A percentile compares a stretch with the other conserved stretches of the same genome.
Evolutionary conservation across 2,329 filamentous ascomycete species (phyloP).

Genomic region (Stagonosporopsis rhizophila): DNA sequence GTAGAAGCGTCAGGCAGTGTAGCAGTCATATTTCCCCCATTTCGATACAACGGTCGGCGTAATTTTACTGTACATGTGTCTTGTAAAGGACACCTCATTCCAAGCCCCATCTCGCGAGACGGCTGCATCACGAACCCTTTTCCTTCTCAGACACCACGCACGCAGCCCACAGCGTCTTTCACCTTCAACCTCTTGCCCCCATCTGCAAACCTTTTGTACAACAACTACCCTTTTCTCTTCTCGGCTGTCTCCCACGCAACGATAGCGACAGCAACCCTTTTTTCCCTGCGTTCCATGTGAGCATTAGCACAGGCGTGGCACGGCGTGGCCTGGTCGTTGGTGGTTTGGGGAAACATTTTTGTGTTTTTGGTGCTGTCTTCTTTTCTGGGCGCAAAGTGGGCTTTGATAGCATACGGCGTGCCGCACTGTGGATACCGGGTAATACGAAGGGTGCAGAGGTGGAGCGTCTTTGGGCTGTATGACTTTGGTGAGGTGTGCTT

Average conservation of each 20-base stretch:
- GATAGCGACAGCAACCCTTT: slow-evolving; percentile 1
- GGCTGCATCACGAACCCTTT: slow-evolving; percentile 22
- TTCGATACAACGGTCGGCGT: slow-evolving; percentile 19
- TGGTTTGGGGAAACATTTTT: slow-evolving; percentile 26
- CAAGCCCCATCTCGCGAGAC: slow-evolving; percentile 10
- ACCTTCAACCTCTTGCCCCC: not conserved
- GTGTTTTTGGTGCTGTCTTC: slow-evolving; percentile 6
- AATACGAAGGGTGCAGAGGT: slow-evolving; percentile 12
- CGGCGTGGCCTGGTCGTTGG: slow-evolving; percentile 23
- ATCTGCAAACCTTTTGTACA: slow-evolving; percentile 21
- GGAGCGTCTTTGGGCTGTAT: slow-evolving; percentile 17
- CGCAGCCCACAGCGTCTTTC: not conserved
- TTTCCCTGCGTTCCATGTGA: slow-evolving; percentile 9
- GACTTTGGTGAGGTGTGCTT: slow-evolving; percentile 22
- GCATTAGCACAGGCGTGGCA: slow-evolving; percentile 25
- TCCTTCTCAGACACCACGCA: slow-evolving; percentile 12
- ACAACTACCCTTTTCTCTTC: slow-evolving; percentile 17
- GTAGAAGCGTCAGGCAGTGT: slow-evolving; percentile 1
- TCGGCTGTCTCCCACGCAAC: slow-evolving; percentile 7
- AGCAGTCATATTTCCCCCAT: slow-evolving; percentile 10
- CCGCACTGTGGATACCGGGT: slow-evolving; percentile 14
- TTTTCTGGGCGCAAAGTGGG: slow-evolving; percentile 20
- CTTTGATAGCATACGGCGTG: slow-evolving; percentile 29
- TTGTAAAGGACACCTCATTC: not conserved
- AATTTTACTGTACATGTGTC: slow-evolving; percentile 19